These are phyloP conservation scores for Pseudopediastrum boryanum DNA, from an alignment of 139 green algal genomes.

Conservation along the genomic window DNA sequence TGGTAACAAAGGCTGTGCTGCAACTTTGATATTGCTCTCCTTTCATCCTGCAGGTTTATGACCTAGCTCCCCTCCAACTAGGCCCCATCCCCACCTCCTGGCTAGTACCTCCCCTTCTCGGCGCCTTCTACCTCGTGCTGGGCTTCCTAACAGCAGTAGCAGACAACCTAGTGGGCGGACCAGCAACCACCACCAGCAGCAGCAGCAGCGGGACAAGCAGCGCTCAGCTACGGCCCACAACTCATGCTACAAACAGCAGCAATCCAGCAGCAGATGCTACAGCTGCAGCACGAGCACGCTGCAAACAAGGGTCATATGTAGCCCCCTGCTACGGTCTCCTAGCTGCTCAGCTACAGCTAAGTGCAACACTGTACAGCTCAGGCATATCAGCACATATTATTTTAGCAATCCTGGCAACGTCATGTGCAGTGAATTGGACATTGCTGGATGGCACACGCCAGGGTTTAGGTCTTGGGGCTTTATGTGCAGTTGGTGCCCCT, in stretches of 20 bases:
- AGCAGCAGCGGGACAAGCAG: not conserved
- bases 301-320: constrained; percentile 18
- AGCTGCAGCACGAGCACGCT: not conserved
- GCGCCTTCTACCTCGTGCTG: constrained; percentile 45
- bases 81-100: constrained; percentile 49
- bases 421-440: constrained; percentile 46
- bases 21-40: too few relatives aligned
- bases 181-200: not conserved
- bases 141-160: constrained; percentile 17
- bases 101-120: constrained; percentile 58
- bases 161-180: constrained; percentile 1
- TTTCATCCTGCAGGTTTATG: constrained; percentile 69
- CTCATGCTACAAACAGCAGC: not conserved
- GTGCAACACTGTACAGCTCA: constrained; percentile 50
- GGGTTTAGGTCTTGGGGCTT: constrained; percentile 50
- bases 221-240: not conserved
- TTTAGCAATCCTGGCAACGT: constrained; percentile 30
- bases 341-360: constrained; percentile 49
- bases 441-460: constrained; percentile 58
- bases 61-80: constrained; percentile 49
- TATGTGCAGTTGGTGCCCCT: constrained; percentile 63
- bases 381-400: constrained; percentile 50
- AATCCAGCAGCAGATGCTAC: not conserved
- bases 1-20: too few relatives aligned
- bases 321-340: constrained; percentile 46